phyloP scores from a whole-genome alignment of 225 moss, liverwort and hornwort genomes.

The Rhytidiadelphus loreus region DNA sequence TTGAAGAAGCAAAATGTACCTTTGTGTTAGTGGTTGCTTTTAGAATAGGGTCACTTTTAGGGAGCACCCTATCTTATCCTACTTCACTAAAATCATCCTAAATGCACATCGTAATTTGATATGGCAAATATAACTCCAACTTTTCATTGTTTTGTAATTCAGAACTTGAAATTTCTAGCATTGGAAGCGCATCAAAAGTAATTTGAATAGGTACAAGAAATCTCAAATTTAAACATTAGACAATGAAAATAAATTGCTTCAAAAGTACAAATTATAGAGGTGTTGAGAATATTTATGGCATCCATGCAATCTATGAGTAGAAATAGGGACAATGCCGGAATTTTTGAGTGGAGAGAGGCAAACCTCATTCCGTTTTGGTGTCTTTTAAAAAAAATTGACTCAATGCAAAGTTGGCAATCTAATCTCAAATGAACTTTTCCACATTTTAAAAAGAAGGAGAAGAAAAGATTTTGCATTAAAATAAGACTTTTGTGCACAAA shows the following conservation, averaged over 20 bases:
- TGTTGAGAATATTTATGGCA: background rate
- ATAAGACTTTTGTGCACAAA: too few relatives aligned
- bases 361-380: background rate
- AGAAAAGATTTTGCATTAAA: background rate
- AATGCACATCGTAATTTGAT: background rate
- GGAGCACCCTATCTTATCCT: background rate
- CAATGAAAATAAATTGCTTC: background rate
- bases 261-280: background rate
- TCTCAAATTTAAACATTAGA: background rate
- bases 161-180: background rate
- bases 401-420: fast-evolving
- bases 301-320: background rate
- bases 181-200: background rate
- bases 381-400: too few relatives aligned
- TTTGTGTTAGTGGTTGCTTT: too few relatives aligned
- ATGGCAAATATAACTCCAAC: background rate
- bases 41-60: too few relatives aligned
- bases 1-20: too few relatives aligned
- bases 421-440: background rate
- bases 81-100: background rate
- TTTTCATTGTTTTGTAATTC: background rate
- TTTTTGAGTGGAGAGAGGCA: background rate
- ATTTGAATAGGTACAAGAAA: background rate
- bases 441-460: background rate
- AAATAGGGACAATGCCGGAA: background rate